Evolutionary conservation across 129 eudicot genomes (phyloP).

Genomic region (Smallanthus sonchifolius): DNA sequence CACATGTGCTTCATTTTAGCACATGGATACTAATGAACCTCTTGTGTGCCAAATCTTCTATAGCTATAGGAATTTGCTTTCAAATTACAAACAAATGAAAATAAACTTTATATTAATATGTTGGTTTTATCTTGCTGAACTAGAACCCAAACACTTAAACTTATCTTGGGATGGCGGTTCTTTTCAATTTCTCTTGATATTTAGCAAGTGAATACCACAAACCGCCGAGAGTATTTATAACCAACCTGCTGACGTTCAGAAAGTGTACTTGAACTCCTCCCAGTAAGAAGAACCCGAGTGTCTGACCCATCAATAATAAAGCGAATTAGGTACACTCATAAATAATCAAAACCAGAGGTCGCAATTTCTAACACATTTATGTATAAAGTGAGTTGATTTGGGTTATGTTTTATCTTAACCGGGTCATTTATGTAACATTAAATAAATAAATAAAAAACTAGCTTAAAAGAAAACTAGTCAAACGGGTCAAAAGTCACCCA

Average conservation of each 20-base stretch:
- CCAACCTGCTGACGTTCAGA: constrained; percentile 73
- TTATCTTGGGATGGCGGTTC: constrained; percentile 24
- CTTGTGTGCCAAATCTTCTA: background rate
- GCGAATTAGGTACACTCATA: background rate
- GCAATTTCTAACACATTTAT: background rate
- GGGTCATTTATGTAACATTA: background rate
- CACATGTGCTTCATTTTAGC: constrained; percentile 4
- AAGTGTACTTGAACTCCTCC: constrained; percentile 94
- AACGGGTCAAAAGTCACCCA: background rate
- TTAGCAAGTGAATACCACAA: constrained; percentile 91
- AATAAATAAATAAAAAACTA: background rate
- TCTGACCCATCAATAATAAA: constrained; percentile 38
- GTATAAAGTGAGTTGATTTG: background rate
- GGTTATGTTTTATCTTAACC: background rate
- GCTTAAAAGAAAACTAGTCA: background rate
- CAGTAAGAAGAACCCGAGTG: constrained; percentile 76
- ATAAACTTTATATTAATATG: background rate
- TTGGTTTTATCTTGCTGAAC: background rate
- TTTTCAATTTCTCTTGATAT: constrained; percentile 62
- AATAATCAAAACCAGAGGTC: background rate
- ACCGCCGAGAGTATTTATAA: constrained; percentile 88
- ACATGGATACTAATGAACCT: constrained; percentile 6
- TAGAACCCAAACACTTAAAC: background rate
- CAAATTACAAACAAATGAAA: constrained; percentile 2
- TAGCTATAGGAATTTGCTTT: background rate